Percentiles rank a stretch among this genome's conserved stretches.
phyloP scores from a whole-genome alignment of 2,329 filamentous ascomycete species.

The Lachnellula arida region DNA sequence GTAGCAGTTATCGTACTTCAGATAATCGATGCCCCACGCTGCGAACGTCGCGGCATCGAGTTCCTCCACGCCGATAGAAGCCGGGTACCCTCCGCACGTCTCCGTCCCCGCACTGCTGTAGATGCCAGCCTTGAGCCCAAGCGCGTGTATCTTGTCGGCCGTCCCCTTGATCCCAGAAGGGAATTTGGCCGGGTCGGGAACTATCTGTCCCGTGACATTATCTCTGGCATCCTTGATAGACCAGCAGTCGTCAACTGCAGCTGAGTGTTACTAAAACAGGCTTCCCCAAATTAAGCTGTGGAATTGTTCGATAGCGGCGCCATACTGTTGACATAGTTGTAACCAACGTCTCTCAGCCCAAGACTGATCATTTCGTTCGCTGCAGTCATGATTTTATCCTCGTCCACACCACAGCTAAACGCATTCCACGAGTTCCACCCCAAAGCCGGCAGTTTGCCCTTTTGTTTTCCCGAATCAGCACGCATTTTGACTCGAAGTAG shows the following conservation, averaged over 20 bases:
- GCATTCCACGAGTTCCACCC: slow-evolving; percentile 52
- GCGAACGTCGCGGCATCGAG: slow-evolving; percentile 55
- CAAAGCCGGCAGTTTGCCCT: slow-evolving; percentile 24
- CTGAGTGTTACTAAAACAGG: slow-evolving; percentile 1
- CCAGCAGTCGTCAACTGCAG: slow-evolving; percentile 56
- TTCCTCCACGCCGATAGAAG: slow-evolving; percentile 50
- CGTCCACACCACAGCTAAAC: slow-evolving; percentile 45
- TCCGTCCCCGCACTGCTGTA: slow-evolving; percentile 50
- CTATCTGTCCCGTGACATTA: slow-evolving; percentile 38
- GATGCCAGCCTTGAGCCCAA: slow-evolving; percentile 59
- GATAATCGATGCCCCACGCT: slow-evolving; percentile 54
- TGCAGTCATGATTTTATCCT: slow-evolving; percentile 41
- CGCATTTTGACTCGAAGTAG: background rate
- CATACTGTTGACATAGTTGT: slow-evolving; percentile 49
- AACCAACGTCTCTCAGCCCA: slow-evolving; percentile 47
- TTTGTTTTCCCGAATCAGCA: background rate
- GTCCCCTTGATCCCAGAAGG: slow-evolving; percentile 52
- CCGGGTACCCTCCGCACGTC: slow-evolving; percentile 34
- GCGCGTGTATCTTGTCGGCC: slow-evolving; percentile 48
- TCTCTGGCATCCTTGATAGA: slow-evolving; percentile 40
- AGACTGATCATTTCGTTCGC: slow-evolving; percentile 43
- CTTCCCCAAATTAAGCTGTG: too few relatives aligned
- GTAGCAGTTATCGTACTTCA: slow-evolving; percentile 56
- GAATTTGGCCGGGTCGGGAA: slow-evolving; percentile 47
- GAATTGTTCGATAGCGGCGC: background rate